Percentiles rank a stretch among this genome's conserved stretches.
phyloP scores from a whole-genome alignment of 176 grass and related monocot genomes.

The Eleusine coracana region DNA sequence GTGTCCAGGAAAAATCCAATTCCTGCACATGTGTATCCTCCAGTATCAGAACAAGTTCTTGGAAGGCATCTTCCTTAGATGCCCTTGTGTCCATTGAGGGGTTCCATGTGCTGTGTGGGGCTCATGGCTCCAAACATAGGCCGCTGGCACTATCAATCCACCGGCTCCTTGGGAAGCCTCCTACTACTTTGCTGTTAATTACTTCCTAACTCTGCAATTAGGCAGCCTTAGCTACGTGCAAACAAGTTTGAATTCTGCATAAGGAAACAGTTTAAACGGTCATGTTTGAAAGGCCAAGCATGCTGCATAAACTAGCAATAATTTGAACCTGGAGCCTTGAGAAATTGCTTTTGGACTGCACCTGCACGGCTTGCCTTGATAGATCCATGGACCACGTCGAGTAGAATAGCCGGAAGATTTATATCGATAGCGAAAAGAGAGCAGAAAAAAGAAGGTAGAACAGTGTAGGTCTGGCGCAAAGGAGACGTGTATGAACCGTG shows the following conservation, averaged over 20 bases:
- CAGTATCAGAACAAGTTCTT: conserved; percentile 11
- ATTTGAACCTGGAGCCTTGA: not conserved
- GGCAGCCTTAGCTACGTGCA: not conserved
- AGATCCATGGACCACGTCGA: conserved; percentile 39
- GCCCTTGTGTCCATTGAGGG: conserved; percentile 8
- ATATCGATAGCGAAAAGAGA: conserved; percentile 1
- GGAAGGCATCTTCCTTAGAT: conserved; percentile 37
- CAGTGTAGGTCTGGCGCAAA: conserved; percentile 12
- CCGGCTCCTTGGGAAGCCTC: not conserved
- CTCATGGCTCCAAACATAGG: conserved; percentile 35
- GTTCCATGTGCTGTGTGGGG: conserved; percentile 42
- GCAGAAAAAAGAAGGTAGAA: not conserved
- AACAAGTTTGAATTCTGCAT: not conserved
- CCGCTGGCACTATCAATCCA: not conserved
- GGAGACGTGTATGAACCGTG: not conserved
- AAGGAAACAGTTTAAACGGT: not conserved
- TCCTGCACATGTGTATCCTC: conserved; percentile 21
- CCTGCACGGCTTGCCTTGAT: not conserved
- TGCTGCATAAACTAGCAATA: not conserved
- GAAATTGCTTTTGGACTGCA: conserved; percentile 22
- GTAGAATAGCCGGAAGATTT: not conserved
- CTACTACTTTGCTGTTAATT: not conserved
- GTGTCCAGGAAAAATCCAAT: not conserved
- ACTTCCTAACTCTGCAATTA: not conserved
- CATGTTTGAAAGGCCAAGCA: not conserved